A percentile compares a stretch with the other conserved stretches of the same genome.
Evolutionary conservation across 768 basidiomycete species (phyloP).

Genomic region (Cystofilobasidium capitatum): DNA sequence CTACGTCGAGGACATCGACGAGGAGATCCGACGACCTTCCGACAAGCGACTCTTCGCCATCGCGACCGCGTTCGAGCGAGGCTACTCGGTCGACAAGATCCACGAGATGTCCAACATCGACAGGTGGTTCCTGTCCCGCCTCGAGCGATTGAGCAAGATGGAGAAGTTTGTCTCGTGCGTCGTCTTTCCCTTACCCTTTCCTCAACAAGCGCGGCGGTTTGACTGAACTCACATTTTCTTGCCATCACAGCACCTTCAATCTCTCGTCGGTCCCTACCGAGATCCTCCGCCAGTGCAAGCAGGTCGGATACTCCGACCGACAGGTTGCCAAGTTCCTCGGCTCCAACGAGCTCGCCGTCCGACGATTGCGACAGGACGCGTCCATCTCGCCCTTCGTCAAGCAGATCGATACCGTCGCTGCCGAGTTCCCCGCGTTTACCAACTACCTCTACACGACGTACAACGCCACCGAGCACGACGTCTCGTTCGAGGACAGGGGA

Average conservation of each 20-base stretch:
- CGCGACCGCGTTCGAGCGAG: conserved; percentile 90
- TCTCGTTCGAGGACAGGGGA: conserved; percentile 88
- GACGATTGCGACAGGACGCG: conserved; percentile 72
- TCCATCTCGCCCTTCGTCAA: conserved; percentile 95
- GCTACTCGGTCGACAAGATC: conserved; percentile 77
- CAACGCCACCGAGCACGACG: conserved; percentile 90
- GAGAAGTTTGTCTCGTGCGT: conserved; percentile 67
- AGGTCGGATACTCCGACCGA: conserved; percentile 83
- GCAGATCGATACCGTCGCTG: conserved; percentile 96
- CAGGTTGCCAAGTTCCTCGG: conserved; percentile 79
- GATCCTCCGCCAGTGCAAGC: conserved; percentile 72
- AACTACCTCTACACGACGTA: conserved; percentile 99
- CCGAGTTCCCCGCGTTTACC: conserved; percentile 96
- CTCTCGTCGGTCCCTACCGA: conserved; percentile 55
- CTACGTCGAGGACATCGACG: conserved; percentile 76
- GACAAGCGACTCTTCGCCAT: conserved; percentile 95
- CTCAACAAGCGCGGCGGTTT: not conserved
- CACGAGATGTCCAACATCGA: conserved; percentile 97
- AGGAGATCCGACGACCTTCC: conserved; percentile 68
- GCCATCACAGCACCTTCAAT: conserved; percentile 48
- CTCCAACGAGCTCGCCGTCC: conserved; percentile 67
- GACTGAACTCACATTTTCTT: conserved; percentile 16
- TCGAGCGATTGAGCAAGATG: conserved; percentile 72
- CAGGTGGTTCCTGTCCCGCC: conserved; percentile 89
- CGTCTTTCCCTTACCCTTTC: not conserved